These are phyloP conservation scores for Debaryomyces coudertii DNA, from an alignment of 1,139 yeast genomes.

Conservation along the genomic window DNA sequence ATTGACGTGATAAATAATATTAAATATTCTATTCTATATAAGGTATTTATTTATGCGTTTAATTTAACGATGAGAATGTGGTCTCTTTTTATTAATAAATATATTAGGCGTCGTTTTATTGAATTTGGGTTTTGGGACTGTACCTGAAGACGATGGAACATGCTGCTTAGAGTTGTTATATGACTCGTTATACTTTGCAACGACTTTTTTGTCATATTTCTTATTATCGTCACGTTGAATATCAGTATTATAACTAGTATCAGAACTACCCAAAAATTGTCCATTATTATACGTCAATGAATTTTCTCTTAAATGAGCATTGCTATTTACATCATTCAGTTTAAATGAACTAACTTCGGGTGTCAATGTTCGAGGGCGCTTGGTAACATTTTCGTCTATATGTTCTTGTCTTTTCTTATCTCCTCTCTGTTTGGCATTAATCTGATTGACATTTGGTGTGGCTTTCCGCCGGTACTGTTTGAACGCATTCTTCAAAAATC, in stretches of 20 bases:
- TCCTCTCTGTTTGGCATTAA: background rate
- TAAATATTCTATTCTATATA: conserved; percentile 2
- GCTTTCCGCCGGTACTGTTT: background rate
- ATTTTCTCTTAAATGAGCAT: background rate
- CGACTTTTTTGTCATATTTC: background rate
- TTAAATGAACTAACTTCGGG: background rate
- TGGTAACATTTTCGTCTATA: background rate
- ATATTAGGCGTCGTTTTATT: conserved; percentile 18
- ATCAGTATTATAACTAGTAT: background rate
- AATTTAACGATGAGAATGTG: conserved; percentile 2
- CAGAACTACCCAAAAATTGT: background rate
- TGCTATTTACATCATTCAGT: background rate
- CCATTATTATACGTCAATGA: background rate
- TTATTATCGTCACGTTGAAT: background rate
- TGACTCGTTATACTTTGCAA: background rate
- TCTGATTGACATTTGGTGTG: background rate
- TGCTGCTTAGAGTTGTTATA: conserved; percentile 2
- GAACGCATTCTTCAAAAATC: conserved; percentile 30
- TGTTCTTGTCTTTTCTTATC: background rate
- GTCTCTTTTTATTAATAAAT: conserved; percentile 19
- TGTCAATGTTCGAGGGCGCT: background rate
- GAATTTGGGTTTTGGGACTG: conserved; percentile 18
- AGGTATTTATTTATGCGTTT: conserved; percentile 1
- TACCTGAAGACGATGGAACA: conserved; percentile 22
- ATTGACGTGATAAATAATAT: background rate